Base-by-base conservation (phyloP, 768 basidiomycete genomes). In the Lenzites betulinus region DNA sequence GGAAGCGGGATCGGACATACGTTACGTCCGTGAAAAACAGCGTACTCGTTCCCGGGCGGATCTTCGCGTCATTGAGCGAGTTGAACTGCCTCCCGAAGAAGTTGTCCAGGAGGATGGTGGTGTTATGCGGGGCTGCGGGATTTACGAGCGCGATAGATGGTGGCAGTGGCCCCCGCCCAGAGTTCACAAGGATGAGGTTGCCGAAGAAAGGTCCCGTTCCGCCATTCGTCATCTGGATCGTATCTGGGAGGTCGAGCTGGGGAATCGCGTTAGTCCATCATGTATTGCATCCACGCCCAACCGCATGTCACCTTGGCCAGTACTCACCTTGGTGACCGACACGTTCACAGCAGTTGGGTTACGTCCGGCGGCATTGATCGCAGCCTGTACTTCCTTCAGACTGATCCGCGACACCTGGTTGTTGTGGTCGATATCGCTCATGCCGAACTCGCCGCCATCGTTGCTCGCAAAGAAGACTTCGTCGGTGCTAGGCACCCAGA, bases 31-130 rank as follows among this genome's bases (percentile, higher is more conserved):
- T 92, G 73, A 93, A 91, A 74, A 88, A 91, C 1, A 92, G 65
- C 39, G 82, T 82, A 38, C 85, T 84, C 62, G 81, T 87, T 4
- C 73, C 71, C 1, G 88, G 89, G 53, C 90, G 85, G 3, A 91
- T 76, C 66, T 89, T 91, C 59, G 88, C 78, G 64, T 94, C 91
- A 70, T 92, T 90, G 51, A 93, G 70, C 1, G 90, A 90, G 73
- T 89, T 92, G 75, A 92, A 93, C 64, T 91, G 90, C 2, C 89
- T 77, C 1, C 90, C 90, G 66, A 83, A 89, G 73, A 81, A 90
- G 74, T 92, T 93, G 73, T 92, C 88, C 60, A 93, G 71, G 16
- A 93, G 71, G 30, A 89, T 80, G 0, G 88, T 91, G 3, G 81
- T 74, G 56, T 91, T 88, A 73, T 85, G 78, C 0, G 90, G 90